phyloP scores from a whole-genome alignment of 1,139 yeast species.

The Nakaseomyces sp. region DNA sequence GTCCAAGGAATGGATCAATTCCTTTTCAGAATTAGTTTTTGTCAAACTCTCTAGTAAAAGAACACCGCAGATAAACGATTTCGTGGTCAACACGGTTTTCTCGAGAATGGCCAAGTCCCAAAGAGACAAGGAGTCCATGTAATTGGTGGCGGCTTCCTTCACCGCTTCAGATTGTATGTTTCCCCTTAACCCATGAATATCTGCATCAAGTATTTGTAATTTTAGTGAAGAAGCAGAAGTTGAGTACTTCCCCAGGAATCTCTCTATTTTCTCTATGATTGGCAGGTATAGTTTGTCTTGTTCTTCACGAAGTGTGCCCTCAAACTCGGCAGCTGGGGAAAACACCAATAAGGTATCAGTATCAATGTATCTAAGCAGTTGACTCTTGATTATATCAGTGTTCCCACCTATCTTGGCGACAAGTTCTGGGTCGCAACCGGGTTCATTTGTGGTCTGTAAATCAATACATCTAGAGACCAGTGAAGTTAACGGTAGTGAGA shows the following conservation, averaged over 20 bases:
- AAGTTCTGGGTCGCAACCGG: conserved; percentile 38
- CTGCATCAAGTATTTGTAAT: conserved; percentile 65
- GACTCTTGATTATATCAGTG: conserved; percentile 44
- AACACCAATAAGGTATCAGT: conserved; percentile 88
- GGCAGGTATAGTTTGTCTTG: conserved; percentile 76
- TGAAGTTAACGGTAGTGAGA: conserved; percentile 79
- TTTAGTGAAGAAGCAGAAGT: conserved; percentile 30
- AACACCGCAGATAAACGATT: conserved; percentile 76
- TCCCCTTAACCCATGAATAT: conserved; percentile 70
- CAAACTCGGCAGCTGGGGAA: conserved; percentile 74
- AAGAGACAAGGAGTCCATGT: conserved; percentile 53
- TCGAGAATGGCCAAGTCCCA: conserved; percentile 87
- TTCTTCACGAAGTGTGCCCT: conserved; percentile 65
- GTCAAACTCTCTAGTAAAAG: conserved; percentile 28
- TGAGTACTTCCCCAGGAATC: conserved; percentile 44
- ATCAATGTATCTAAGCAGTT: conserved; percentile 72
- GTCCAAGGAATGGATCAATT: conserved; percentile 39
- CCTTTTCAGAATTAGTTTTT: conserved; percentile 13
- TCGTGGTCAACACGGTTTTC: conserved; percentile 73
- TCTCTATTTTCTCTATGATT: conserved; percentile 57
- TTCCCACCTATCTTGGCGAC: conserved; percentile 51
- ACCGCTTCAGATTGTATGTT: conserved; percentile 59
- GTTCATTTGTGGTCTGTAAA: conserved; percentile 34
- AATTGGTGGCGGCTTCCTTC: conserved; percentile 52
- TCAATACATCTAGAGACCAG: conserved; percentile 82